These are phyloP conservation scores for Ustilago loliicola DNA, from an alignment of 1,284 basidiomycete species.

Conservation along the genomic window DNA sequence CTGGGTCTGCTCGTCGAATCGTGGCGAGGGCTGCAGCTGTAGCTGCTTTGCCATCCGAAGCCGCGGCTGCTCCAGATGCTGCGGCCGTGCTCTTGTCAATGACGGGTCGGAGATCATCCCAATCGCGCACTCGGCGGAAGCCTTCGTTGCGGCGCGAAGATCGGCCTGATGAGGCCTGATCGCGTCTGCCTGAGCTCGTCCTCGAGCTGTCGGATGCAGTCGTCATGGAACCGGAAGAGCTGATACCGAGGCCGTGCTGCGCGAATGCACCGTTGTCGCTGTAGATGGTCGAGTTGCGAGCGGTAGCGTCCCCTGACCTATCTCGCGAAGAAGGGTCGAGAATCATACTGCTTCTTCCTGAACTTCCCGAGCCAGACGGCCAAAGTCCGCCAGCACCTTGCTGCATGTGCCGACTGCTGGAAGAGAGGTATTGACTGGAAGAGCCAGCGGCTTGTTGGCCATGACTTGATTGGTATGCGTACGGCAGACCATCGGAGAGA, in stretches of 20 bases:
- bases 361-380: slow-evolving; percentile 20
- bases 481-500: slow-evolving; percentile 43
- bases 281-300: slow-evolving; percentile 47
- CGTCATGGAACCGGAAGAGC: slow-evolving; percentile 40
- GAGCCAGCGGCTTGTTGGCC: slow-evolving; percentile 22
- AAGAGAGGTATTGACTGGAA: slow-evolving; percentile 24
- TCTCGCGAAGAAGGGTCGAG: slow-evolving; percentile 31
- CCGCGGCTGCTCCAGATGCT: slow-evolving; percentile 48
- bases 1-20: slow-evolving; percentile 63
- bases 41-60: slow-evolving; percentile 51
- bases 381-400: slow-evolving; percentile 22
- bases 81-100: slow-evolving; percentile 52
- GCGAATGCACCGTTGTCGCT: slow-evolving; percentile 31
- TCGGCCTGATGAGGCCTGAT: slow-evolving; percentile 21
- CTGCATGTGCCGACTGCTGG: slow-evolving; percentile 11
- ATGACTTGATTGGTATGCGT: slow-evolving; percentile 40
- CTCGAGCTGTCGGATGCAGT: slow-evolving; percentile 52
- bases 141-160: slow-evolving; percentile 52
- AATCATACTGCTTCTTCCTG: slow-evolving; percentile 46
- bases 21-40: slow-evolving; percentile 50
- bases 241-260: slow-evolving; percentile 45
- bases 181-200: slow-evolving; percentile 26
- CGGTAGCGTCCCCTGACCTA: slow-evolving; percentile 30
- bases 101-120: slow-evolving; percentile 62
- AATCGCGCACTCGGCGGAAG: slow-evolving; percentile 62